Evolutionary conservation across 352 stramenopile genomes (phyloP).

Genomic region (Globisporangium okanoganense): DNA sequence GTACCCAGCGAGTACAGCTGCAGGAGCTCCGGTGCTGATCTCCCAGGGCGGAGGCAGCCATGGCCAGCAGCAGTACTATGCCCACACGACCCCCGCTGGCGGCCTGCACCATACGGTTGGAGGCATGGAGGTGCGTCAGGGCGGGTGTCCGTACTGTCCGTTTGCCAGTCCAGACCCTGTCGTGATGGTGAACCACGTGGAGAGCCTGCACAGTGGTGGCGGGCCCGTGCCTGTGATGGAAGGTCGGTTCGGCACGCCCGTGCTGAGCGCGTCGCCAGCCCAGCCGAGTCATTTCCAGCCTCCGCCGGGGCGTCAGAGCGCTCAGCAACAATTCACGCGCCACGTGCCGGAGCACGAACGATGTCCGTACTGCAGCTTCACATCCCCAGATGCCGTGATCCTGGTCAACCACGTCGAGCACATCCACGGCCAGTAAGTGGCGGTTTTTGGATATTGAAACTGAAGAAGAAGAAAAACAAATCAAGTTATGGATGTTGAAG

Average conservation of each 20-base stretch:
- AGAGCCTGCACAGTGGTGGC: slow-evolving; percentile 31
- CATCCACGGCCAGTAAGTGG: slow-evolving; percentile 32
- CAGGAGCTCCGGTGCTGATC: background rate
- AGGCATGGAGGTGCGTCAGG: background rate
- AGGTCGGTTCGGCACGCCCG: slow-evolving; percentile 12
- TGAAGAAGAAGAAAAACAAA: no score
- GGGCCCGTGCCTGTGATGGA: slow-evolving; percentile 14
- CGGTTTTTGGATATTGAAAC: background rate
- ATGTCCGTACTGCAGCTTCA: slow-evolving; percentile 67
- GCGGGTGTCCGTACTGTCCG: slow-evolving; percentile 60
- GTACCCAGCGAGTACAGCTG: slow-evolving; percentile 8
- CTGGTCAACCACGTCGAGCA: slow-evolving; percentile 79
- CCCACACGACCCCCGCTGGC: slow-evolving; percentile 18
- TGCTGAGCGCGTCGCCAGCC: slow-evolving; percentile 10
- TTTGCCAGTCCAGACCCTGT: slow-evolving; percentile 47
- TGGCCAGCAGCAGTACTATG: slow-evolving; percentile 14
- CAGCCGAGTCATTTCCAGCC: slow-evolving; percentile 1
- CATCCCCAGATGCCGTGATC: slow-evolving; percentile 48
- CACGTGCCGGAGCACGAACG: slow-evolving; percentile 28
- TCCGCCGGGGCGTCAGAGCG: background rate
- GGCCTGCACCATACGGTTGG: slow-evolving; percentile 1
- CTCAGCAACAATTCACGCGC: background rate
- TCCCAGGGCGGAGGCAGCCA: background rate
- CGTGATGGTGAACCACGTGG: slow-evolving; percentile 65
- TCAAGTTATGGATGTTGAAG: background rate